These are phyloP conservation scores for Fusarium sp. DNA, from an alignment of 2,329 filamentous ascomycete genomes.

Conservation along the genomic window DNA sequence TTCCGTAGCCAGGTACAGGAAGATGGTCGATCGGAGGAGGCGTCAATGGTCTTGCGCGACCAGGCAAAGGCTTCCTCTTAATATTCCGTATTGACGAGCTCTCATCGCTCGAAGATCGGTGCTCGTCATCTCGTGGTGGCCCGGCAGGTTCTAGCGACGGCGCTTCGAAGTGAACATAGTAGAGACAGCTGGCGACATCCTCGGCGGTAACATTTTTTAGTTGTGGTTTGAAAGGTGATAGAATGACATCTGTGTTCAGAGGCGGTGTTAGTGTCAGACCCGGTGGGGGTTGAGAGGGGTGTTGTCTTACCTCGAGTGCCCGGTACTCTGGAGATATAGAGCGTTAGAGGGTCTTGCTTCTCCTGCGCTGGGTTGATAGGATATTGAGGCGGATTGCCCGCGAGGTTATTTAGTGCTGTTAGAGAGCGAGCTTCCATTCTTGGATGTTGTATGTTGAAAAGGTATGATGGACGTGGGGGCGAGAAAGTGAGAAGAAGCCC, in stretches of 20 bases:
- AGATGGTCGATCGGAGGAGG: slow-evolving; percentile 36
- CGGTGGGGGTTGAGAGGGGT: not conserved
- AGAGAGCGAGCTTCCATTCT: slow-evolving; percentile 84
- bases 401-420: slow-evolving; percentile 79
- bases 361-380: slow-evolving; percentile 77
- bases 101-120: slow-evolving; percentile 55
- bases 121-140: slow-evolving; percentile 42
- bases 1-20: slow-evolving; percentile 20
- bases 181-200: slow-evolving; percentile 86
- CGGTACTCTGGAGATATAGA: slow-evolving; percentile 94
- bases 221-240: slow-evolving; percentile 89
- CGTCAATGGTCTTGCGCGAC: slow-evolving; percentile 40
- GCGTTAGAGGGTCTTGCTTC: slow-evolving; percentile 73
- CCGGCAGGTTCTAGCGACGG: slow-evolving; percentile 61
- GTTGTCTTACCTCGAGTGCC: slow-evolving; percentile 77
- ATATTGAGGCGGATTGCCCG: slow-evolving; percentile 86
- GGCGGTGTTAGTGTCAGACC: slow-evolving; percentile 28
- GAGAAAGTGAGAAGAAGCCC: not conserved
- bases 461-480: slow-evolving; percentile 11
- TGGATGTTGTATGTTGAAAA: slow-evolving; percentile 9
- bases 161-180: slow-evolving; percentile 79
- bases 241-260: slow-evolving; percentile 78
- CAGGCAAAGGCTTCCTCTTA: slow-evolving; percentile 60
- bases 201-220: slow-evolving; percentile 87
- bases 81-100: slow-evolving; percentile 55